These are phyloP conservation scores for Phycomyces nitens DNA, from an alignment of 192 early-diverging fungal species.

Conservation along the genomic window DNA sequence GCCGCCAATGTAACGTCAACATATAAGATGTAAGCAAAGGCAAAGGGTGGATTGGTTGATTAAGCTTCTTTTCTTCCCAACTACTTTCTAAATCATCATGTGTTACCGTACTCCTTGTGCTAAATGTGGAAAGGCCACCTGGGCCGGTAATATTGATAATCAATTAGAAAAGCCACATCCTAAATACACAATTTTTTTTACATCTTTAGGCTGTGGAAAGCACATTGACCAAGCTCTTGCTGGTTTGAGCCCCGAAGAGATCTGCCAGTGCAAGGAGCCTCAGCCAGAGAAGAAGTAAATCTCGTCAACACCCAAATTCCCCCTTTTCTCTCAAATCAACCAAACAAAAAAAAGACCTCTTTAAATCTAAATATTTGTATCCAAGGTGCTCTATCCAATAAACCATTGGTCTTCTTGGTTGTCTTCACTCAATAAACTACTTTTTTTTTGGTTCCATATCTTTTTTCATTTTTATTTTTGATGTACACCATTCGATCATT, in stretches of 20 bases:
- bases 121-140: constrained; percentile 23
- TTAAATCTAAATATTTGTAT: no score
- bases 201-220: constrained; percentile 20
- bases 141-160: constrained; percentile 7
- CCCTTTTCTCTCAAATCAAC: neutral
- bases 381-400: no score
- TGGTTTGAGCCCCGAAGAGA: constrained; percentile 24
- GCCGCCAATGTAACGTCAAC: no score
- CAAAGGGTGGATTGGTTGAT: no score
- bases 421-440: no score
- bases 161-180: neutral
- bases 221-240: constrained; percentile 28
- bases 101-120: constrained; percentile 25
- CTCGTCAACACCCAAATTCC: neutral
- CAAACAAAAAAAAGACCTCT: no score
- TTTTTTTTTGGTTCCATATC: neutral
- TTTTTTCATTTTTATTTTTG: neutral
- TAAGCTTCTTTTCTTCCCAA: neutral
- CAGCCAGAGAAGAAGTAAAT: constrained; percentile 7
- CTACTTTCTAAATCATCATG: neutral
- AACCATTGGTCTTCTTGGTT: no score
- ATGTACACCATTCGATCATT: neutral
- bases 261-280: constrained; percentile 26
- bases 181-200: neutral
- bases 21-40: no score